phyloP scores from a whole-genome alignment of 2,329 filamentous ascomycete genomes.

The Clarireedia hainanense region DNA sequence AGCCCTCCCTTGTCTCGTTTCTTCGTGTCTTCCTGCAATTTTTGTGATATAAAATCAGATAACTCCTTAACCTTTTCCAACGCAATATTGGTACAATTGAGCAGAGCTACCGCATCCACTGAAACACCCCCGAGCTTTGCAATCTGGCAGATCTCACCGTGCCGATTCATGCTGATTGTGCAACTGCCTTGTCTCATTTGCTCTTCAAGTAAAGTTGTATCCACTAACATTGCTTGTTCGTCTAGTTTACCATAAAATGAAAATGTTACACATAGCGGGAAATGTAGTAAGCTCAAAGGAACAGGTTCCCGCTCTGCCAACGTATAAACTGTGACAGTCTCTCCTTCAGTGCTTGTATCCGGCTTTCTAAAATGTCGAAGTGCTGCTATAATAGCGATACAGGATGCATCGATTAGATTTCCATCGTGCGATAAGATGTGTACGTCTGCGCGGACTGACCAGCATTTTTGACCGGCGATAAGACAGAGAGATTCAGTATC shows the following conservation, averaged over 20 bases:
- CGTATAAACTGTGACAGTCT: conserved; percentile 76
- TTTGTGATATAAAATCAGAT: conserved; percentile 63
- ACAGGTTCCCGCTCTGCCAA: conserved; percentile 83
- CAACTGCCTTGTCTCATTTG: conserved; percentile 65
- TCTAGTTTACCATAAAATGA: conserved; percentile 62
- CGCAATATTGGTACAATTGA: conserved; percentile 69
- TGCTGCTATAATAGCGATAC: conserved; percentile 79
- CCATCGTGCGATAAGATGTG: conserved; percentile 90
- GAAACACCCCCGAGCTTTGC: conserved; percentile 82
- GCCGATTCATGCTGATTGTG: conserved; percentile 54
- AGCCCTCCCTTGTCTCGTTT: conserved; percentile 71
- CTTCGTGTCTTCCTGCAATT: conserved; percentile 70
- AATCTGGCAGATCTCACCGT: conserved; percentile 37
- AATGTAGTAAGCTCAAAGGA: conserved; percentile 82
- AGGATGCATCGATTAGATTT: conserved; percentile 78
- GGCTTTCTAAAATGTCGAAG: conserved; percentile 87
- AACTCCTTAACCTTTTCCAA: conserved; percentile 75
- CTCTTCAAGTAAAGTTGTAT: conserved; percentile 68
- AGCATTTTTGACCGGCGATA: conserved; percentile 82
- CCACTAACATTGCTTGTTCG: conserved; percentile 63
- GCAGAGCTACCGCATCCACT: conserved; percentile 68
- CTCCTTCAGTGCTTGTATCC: conserved; percentile 80
- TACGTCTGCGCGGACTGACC: conserved; percentile 82
- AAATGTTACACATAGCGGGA: conserved; percentile 86
- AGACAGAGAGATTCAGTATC: conserved; percentile 96